phyloP scores from a whole-genome alignment of 169 alveolate genomes.

The Prorocentrum cordatum region DNA sequence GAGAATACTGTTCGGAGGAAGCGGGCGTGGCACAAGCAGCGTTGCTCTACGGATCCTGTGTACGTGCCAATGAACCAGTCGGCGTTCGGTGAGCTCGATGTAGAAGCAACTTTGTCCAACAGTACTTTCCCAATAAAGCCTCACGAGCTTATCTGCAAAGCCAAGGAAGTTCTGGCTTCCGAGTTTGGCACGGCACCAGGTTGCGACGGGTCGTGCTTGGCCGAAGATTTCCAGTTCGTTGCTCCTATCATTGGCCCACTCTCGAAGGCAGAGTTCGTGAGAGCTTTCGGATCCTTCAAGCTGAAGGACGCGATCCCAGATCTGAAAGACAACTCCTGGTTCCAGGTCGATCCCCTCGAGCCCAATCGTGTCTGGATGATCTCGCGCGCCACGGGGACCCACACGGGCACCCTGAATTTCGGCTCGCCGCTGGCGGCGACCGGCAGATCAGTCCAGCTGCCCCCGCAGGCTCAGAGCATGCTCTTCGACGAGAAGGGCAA shows the following conservation, averaged over 20 bases:
- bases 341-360: slow-evolving; percentile 36
- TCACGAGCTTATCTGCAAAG: not conserved
- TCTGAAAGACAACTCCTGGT: slow-evolving; percentile 41
- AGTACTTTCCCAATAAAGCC: no score
- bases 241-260: slow-evolving; percentile 57
- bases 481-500: slow-evolving; percentile 52
- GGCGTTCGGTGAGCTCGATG: no score
- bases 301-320: slow-evolving; percentile 37
- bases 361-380: slow-evolving; percentile 61
- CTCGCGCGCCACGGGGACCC: slow-evolving; percentile 59
- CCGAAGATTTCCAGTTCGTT: slow-evolving; percentile 52
- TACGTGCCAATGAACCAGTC: no score
- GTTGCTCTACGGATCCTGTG: no score
- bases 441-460: slow-evolving; percentile 7
- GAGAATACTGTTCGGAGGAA: no score
- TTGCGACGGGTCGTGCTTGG: not conserved
- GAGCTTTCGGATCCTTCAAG: slow-evolving; percentile 47
- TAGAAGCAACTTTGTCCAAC: no score
- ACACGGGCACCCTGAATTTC: slow-evolving; percentile 28
- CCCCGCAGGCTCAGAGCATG: slow-evolving; percentile 44
- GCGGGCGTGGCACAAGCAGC: no score
- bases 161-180: not conserved
- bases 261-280: slow-evolving; percentile 21
- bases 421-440: not conserved
- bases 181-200: slow-evolving; percentile 14